Percentiles rank a stretch among this genome's conserved stretches.
Evolutionary conservation across 2,329 filamentous ascomycete genomes (phyloP).

Genomic region (Thermomyces lanuginosus): DNA sequence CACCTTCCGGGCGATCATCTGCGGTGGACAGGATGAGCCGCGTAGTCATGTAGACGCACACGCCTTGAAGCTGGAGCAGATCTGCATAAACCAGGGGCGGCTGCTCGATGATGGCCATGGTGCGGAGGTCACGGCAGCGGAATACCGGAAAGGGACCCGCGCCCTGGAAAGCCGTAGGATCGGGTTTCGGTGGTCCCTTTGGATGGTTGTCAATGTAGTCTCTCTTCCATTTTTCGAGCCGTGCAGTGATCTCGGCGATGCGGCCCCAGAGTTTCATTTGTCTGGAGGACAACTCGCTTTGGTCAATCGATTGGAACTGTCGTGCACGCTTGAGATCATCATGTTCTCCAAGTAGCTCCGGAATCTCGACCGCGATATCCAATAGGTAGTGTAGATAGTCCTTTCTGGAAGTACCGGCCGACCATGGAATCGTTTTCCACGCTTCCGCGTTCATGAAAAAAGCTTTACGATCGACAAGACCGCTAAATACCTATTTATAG

Average conservation of each 20-base stretch:
- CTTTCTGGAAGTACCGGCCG: constrained; percentile 19
- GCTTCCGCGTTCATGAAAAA: constrained; percentile 21
- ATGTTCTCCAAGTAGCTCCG: constrained; percentile 15
- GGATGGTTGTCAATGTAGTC: constrained; percentile 18
- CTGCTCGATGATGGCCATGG: constrained; percentile 15
- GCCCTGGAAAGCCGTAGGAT: constrained; percentile 11
- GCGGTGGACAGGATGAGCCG: constrained; percentile 20
- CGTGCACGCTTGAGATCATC: constrained; percentile 15
- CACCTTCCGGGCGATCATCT: constrained; percentile 16
- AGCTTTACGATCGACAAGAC: constrained; percentile 16
- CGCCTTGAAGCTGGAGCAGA: constrained; percentile 20
- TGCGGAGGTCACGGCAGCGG: constrained; percentile 17
- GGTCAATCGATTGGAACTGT: constrained; percentile 10
- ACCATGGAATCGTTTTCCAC: constrained; percentile 26
- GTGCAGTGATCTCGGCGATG: constrained; percentile 16
- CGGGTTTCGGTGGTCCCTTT: constrained; percentile 14
- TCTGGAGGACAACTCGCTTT: constrained; percentile 18
- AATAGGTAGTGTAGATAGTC: constrained; percentile 23
- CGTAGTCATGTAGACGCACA: constrained; percentile 20
- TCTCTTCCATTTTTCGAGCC: constrained; percentile 17
- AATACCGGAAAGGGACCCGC: constrained; percentile 19
- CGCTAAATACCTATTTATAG: constrained; percentile 18
- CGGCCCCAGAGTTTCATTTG: constrained; percentile 19
- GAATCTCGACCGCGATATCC: constrained; percentile 21
- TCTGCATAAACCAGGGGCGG: constrained; percentile 20